These are phyloP conservation scores for Syzygium oleosum DNA, from an alignment of 345 rosid species.

Conservation along the genomic window DNA sequence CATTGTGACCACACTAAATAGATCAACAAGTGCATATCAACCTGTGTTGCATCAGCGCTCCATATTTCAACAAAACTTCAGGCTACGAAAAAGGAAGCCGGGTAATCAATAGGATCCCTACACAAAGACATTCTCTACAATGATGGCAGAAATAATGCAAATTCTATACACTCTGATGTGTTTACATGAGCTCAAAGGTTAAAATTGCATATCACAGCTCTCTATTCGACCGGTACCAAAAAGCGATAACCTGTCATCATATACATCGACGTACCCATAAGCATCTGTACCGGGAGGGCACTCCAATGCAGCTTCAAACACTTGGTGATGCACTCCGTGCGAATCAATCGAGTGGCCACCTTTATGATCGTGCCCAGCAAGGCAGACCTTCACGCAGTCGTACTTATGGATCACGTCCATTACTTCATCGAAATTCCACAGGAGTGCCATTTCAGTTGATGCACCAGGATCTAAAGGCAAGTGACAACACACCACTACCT, in stretches of 20 bases:
- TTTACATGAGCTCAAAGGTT: neutral
- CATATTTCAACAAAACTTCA: neutral
- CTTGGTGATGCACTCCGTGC: slow-evolving; percentile 76
- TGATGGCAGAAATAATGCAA: neutral
- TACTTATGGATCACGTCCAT: slow-evolving; percentile 64
- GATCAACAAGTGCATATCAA: neutral
- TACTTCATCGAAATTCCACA: slow-evolving; percentile 86
- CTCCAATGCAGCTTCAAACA: slow-evolving; percentile 82
- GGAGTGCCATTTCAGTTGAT: slow-evolving; percentile 41
- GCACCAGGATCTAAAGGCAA: slow-evolving; percentile 68
- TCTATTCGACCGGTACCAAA: slow-evolving; percentile 52
- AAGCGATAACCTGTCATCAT: slow-evolving; percentile 55
- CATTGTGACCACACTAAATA: neutral
- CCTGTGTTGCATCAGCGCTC: neutral
- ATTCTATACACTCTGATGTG: neutral
- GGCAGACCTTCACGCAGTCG: slow-evolving; percentile 69
- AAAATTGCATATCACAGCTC: slow-evolving; percentile 36
- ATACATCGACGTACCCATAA: slow-evolving; percentile 67
- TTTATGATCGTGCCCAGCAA: slow-evolving; percentile 79
- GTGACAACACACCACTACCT: slow-evolving; percentile 75
- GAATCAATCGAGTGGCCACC: slow-evolving; percentile 77
- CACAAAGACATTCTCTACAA: neutral
- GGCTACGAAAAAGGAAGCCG: neutral
- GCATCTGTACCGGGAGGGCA: slow-evolving; percentile 85
- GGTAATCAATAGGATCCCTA: neutral